Percentiles rank a stretch among this genome's conserved stretches.
These are phyloP conservation scores for Solanum medicagineum DNA, from an alignment of 257 asterid genomes.

Conservation along the genomic window DNA sequence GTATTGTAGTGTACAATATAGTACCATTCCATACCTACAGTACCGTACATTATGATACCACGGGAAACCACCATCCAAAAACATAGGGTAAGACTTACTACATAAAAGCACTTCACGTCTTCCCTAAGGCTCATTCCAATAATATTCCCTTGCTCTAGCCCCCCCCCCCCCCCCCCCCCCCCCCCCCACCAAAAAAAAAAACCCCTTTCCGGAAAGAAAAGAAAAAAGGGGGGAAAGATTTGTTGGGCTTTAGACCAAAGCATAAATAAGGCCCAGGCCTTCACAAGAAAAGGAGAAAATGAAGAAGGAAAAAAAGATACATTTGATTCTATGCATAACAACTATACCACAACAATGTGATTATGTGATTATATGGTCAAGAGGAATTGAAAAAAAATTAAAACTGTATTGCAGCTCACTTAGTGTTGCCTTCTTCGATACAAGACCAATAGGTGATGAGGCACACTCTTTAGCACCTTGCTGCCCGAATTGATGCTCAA, in stretches of 20 bases:
- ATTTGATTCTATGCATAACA: background rate
- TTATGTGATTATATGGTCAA: background rate
- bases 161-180: background rate
- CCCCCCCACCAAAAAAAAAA: background rate
- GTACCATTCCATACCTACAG: no score
- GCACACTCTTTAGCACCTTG: background rate
- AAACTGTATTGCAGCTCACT: background rate
- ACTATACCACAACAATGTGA: background rate
- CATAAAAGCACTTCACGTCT: background rate
- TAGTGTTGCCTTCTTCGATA: background rate
- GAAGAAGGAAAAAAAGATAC: background rate
- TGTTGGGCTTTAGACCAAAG: background rate
- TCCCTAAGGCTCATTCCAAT: background rate
- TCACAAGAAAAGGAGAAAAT: background rate
- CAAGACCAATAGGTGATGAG: background rate
- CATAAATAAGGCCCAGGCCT: background rate
- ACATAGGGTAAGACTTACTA: background rate
- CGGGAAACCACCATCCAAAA: no score
- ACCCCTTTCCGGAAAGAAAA: background rate
- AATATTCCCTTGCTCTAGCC: background rate
- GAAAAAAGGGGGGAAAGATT: background rate
- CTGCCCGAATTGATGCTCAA: background rate
- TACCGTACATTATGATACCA: no score
- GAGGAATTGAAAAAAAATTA: background rate
- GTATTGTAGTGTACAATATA: no score